Evolutionary conservation across 2,329 filamentous ascomycete species (phyloP).

Genomic region (Aspergillus nomiae): DNA sequence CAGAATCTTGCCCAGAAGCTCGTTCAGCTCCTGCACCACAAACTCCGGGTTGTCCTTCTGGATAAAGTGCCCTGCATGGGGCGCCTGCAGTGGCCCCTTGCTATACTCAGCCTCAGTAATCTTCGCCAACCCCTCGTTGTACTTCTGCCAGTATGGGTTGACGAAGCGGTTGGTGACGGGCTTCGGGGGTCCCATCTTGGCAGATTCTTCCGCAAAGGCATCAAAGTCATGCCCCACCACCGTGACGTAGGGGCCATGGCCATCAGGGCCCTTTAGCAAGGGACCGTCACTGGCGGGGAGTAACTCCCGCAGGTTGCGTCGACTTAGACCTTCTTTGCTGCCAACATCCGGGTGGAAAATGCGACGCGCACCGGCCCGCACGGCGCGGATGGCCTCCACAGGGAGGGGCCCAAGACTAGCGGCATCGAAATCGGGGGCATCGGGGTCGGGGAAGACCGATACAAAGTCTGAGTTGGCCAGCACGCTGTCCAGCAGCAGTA

Average conservation of each 20-base stretch:
- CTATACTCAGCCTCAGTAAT: slow-evolving; percentile 46
- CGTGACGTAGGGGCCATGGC: slow-evolving; percentile 44
- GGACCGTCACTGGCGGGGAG: slow-evolving; percentile 50
- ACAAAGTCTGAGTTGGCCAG: slow-evolving; percentile 61
- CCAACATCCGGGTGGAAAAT: slow-evolving; percentile 54
- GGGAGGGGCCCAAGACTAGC: slow-evolving; percentile 39
- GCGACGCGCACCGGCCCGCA: slow-evolving; percentile 34
- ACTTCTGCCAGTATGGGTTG: slow-evolving; percentile 57
- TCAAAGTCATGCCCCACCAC: slow-evolving; percentile 59
- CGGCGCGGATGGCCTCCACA: slow-evolving; percentile 35
- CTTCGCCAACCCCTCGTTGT: slow-evolving; percentile 54
- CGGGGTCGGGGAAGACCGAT: slow-evolving; percentile 58
- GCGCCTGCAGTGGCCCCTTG: slow-evolving; percentile 51
- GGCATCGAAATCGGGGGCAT: slow-evolving; percentile 49
- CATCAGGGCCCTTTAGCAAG: slow-evolving; percentile 39
- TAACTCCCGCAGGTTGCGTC: slow-evolving; percentile 47
- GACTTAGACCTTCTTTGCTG: slow-evolving; percentile 54
- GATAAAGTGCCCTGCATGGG: slow-evolving; percentile 57
- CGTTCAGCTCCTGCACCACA: slow-evolving; percentile 38
- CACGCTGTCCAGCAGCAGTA: slow-evolving; percentile 59
- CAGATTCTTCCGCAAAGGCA: slow-evolving; percentile 52
- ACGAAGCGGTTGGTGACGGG: slow-evolving; percentile 52
- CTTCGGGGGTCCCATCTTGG: slow-evolving; percentile 35
- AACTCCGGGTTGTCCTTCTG: slow-evolving; percentile 56
- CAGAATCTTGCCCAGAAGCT: slow-evolving; percentile 22